A percentile compares a stretch with the other conserved stretches of the same genome.
Evolutionary conservation across 768 basidiomycete genomes (phyloP).

Genomic region (Boletus pseudo-olivaceus): DNA sequence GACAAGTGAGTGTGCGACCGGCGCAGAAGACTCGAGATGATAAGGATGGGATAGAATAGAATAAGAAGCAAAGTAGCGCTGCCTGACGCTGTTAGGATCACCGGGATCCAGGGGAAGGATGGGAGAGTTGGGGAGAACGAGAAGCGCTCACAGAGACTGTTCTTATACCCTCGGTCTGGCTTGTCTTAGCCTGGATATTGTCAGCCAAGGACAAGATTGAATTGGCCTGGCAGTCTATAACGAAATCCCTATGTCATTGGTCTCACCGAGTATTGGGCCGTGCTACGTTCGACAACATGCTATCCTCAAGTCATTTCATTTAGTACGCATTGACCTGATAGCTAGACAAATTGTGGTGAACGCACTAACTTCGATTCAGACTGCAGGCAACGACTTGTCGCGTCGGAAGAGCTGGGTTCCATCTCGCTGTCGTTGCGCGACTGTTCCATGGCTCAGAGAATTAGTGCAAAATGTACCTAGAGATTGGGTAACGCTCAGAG

Average conservation of each 20-base stretch:
- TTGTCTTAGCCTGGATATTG: conserved; percentile 12
- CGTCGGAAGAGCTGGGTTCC: not conserved
- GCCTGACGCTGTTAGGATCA: conserved; percentile 37
- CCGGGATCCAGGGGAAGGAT: conserved; percentile 49
- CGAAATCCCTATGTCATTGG: not conserved
- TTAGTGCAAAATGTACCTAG: not conserved
- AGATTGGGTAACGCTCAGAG: not conserved
- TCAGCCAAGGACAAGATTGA: conserved; percentile 16
- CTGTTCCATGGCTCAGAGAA: not conserved
- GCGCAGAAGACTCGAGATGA: conserved; percentile 23
- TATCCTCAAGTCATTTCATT: not conserved
- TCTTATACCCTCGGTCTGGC: conserved; percentile 19
- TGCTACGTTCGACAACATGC: too few species aligned
- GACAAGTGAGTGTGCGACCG: conserved; percentile 19
- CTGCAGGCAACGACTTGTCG: not conserved
- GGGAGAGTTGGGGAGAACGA: conserved; percentile 35
- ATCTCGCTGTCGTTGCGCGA: not conserved
- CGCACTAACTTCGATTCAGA: not conserved
- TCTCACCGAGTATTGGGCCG: not conserved
- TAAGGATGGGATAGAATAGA: conserved; percentile 12
- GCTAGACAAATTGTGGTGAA: not conserved
- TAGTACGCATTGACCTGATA: not conserved
- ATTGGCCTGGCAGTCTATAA: conserved; percentile 9
- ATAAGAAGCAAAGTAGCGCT: conserved; percentile 16
- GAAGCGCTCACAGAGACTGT: conserved; percentile 1